Evolutionary conservation across 176 grass and related monocot genomes (phyloP), one percentile per base, ranked within the genome.

Genomic region (Urochloa ruziziensis): DNA sequence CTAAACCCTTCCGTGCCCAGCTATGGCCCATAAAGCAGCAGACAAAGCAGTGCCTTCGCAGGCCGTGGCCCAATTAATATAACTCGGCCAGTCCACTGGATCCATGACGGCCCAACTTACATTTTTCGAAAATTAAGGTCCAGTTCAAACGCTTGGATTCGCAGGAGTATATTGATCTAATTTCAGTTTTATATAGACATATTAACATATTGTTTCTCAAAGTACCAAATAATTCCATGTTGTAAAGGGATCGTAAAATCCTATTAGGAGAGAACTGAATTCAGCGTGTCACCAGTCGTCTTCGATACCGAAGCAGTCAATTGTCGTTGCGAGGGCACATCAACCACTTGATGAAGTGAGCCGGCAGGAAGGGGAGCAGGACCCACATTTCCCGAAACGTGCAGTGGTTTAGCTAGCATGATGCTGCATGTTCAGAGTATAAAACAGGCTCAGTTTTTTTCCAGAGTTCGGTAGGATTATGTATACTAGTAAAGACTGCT

Each of bases 271-370:
- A 59, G 15, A 19, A 29, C 14, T 16, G 21, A 2, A 2, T 42
- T 8, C 25, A 6, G 39, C 3, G 1, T 70, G 7, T 8, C 5
- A 46, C 1, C 2, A 16, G n/a, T 1, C 23, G 24, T n/a, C n/a
- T 70, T 70, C 21, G 11, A 16, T 16, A 7, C 28, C 17, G 67
- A 70, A 70, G 25, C 67, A 28, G 67, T 70, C 65, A 30, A 32
- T 46, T 37, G 62, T 24, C 23, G 83, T 85, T 78, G 52, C 13
- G 28, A 60, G 3, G 53, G 15, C 74, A 63, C 43, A 73, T 86
- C 75, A 63, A 63, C 24, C 4, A 28, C 65, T 79, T 28, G 53
- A 15, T 79, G 40, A 30, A 1, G 21, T 21, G 15, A 40, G 54
- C 66, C 6, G 67, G 56, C 34, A 72, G 56, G 42, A 37, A 36